A percentile compares a stretch with the other conserved stretches of the same genome.
phyloP scores from a whole-genome alignment of 1,284 basidiomycete genomes.

The Neolentinus lepideus region DNA sequence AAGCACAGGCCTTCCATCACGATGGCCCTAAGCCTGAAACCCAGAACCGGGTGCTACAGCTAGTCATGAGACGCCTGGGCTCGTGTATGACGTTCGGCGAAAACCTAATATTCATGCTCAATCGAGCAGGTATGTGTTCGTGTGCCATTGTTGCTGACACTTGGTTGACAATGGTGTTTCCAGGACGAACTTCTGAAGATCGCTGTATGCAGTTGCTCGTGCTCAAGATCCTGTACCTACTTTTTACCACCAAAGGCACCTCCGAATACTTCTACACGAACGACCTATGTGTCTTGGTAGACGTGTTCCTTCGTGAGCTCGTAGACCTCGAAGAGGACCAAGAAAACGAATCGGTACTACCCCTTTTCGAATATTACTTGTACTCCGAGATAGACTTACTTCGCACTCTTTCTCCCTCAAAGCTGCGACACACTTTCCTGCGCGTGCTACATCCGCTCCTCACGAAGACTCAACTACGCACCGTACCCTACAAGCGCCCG shows the following conservation, averaged over 20 bases:
- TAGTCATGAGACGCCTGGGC: conserved; percentile 78
- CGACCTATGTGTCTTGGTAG: conserved; percentile 91
- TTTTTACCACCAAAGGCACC: conserved; percentile 92
- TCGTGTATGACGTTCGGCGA: conserved; percentile 94
- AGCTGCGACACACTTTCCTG: conserved; percentile 96
- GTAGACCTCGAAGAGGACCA: conserved; percentile 89
- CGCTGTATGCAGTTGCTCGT: conserved; percentile 93
- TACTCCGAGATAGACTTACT: not conserved
- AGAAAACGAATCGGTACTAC: conserved; percentile 83
- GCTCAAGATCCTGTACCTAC: conserved; percentile 89
- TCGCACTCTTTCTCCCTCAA: conserved; percentile 1
- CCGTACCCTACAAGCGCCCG: conserved; percentile 84
- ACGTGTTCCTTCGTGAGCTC: conserved; percentile 92
- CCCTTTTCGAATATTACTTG: not conserved
- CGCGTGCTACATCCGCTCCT: conserved; percentile 94
- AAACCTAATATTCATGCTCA: conserved; percentile 99
- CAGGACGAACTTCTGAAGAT: conserved; percentile 82
- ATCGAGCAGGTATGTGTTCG: conserved; percentile 62
- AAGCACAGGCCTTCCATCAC: conserved; percentile 12
- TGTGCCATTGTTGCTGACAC: not conserved
- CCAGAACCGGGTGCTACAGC: conserved; percentile 76
- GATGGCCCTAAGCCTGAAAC: conserved; percentile 23
- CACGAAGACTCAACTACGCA: conserved; percentile 88
- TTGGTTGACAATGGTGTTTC: not conserved
- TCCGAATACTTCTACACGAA: conserved; percentile 99